Conservation (phyloP, 1,284 basidiomycete species). For the Moesziomyces sp. region DNA sequence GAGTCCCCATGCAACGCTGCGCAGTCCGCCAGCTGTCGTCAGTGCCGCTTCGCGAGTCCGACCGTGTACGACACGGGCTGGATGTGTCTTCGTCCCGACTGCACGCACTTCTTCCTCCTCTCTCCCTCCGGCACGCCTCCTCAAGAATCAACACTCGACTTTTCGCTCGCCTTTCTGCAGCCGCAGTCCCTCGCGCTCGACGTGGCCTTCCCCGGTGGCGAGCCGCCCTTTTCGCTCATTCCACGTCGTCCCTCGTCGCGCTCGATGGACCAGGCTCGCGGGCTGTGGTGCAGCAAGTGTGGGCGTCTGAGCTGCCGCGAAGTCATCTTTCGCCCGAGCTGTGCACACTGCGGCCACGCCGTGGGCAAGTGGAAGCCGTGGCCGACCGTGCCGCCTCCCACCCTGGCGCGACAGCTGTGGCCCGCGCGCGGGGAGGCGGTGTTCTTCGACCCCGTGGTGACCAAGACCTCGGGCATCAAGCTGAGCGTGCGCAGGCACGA, state of each 20-base stretch:
- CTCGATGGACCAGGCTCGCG: conserved; percentile 30
- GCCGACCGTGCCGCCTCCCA: conserved; percentile 13
- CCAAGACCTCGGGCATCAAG: conserved; percentile 10
- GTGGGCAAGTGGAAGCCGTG: conserved; percentile 22
- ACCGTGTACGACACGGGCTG: conserved; percentile 36
- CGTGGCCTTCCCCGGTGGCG: conserved; percentile 11
- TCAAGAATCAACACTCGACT: conserved; percentile 5
- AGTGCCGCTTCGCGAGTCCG: conserved; percentile 13
- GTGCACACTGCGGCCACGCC: conserved; percentile 22
- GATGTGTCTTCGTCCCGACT: conserved; percentile 41
- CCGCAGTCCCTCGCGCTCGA: conserved; percentile 13
- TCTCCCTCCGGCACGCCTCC: not conserved
- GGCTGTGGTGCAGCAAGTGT: conserved; percentile 36
- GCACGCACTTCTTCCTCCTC: conserved; percentile 31
- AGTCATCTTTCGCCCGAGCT: conserved; percentile 23
- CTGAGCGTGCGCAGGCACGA: conserved; percentile 2
- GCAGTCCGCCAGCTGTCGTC: conserved; percentile 16
- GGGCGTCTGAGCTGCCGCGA: conserved; percentile 44
- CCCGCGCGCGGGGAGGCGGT: not conserved
- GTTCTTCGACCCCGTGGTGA: conserved; percentile 28
- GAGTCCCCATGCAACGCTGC: conserved; percentile 11
- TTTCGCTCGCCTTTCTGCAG: conserved; percentile 10
- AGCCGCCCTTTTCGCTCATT: conserved; percentile 26
- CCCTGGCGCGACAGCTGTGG: conserved; percentile 1
- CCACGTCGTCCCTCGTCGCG: conserved; percentile 3